Percentiles rank a stretch among this genome's conserved stretches.
These are phyloP conservation scores for Setaria viridis DNA, from an alignment of 202 grass and related monocot genomes.

Conservation along the genomic window DNA sequence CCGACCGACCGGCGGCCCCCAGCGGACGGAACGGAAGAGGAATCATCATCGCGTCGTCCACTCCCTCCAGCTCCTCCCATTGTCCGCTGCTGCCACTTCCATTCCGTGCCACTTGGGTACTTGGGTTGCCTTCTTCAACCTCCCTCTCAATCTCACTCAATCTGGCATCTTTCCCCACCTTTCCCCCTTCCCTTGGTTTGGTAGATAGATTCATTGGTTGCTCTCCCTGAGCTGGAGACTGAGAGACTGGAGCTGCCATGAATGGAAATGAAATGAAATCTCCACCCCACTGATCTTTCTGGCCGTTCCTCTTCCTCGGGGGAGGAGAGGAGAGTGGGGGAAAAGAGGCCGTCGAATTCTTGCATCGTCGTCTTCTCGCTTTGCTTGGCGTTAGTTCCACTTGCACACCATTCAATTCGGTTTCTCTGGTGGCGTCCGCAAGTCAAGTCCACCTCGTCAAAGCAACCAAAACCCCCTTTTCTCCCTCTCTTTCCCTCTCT, in stretches of 20 bases:
- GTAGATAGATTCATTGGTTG: neutral
- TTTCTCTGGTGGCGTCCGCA: neutral
- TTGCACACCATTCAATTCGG: neutral
- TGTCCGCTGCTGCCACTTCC: neutral
- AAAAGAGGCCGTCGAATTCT: neutral
- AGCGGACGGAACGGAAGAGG: neutral
- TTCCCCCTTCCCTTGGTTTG: neutral
- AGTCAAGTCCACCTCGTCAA: conserved; percentile 14
- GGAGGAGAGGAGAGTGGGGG: neutral
- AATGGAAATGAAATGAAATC: neutral
- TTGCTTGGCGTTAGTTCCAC: conserved; percentile 1
- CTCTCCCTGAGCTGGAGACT: neutral
- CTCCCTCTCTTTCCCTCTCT: neutral
- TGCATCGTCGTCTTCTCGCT: conserved; percentile 2
- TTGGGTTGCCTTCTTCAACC: neutral
- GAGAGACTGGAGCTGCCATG: neutral
- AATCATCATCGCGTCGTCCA: neutral
- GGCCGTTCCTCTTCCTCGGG: neutral
- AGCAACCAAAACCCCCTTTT: neutral
- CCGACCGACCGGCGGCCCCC: neutral
- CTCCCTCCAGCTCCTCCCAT: neutral
- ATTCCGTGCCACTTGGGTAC: neutral
- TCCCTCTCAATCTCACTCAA: neutral
- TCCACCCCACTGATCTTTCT: neutral
- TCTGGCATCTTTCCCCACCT: conserved; percentile 1